Conservation (phyloP, 208 protist genomes). For the Tetramitus jugosus region DNA sequence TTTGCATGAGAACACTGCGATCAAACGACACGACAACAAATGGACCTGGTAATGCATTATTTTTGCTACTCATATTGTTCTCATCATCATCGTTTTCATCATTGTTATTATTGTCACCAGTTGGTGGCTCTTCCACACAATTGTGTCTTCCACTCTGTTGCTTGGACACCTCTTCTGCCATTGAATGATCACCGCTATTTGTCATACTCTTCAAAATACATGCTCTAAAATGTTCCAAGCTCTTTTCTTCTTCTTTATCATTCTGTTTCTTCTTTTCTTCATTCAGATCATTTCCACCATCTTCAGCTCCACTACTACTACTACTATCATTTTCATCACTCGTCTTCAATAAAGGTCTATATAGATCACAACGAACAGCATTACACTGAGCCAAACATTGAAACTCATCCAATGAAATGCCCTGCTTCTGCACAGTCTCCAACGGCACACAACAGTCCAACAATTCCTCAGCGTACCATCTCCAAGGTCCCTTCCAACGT, state of each 20-base stretch:
- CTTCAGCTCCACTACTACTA: neutral
- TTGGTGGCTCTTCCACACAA: too few relatives aligned
- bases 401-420: conserved; percentile 51
- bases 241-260: too few relatives aligned
- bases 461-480: conserved; percentile 59
- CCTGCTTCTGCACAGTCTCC: conserved; percentile 43
- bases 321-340: neutral
- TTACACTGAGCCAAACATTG: conserved; percentile 44
- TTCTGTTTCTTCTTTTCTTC: neutral
- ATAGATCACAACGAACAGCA: neutral
- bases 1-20: conserved; percentile 43
- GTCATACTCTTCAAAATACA: neutral
- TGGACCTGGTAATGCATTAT: too few relatives aligned
- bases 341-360: neutral
- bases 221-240: neutral
- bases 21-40: neutral
- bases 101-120: too few relatives aligned
- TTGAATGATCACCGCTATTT: neutral
- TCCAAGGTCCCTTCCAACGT: conserved; percentile 66
- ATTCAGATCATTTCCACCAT: neutral
- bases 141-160: too few relatives aligned
- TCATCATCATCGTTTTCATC: too few relatives aligned
- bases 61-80: too few relatives aligned
- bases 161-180: too few relatives aligned
- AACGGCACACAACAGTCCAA: conserved; percentile 54